These are phyloP conservation scores for Planoprotostelium fungivorum DNA, from an alignment of 78 protist genomes.

Conservation along the genomic window DNA sequence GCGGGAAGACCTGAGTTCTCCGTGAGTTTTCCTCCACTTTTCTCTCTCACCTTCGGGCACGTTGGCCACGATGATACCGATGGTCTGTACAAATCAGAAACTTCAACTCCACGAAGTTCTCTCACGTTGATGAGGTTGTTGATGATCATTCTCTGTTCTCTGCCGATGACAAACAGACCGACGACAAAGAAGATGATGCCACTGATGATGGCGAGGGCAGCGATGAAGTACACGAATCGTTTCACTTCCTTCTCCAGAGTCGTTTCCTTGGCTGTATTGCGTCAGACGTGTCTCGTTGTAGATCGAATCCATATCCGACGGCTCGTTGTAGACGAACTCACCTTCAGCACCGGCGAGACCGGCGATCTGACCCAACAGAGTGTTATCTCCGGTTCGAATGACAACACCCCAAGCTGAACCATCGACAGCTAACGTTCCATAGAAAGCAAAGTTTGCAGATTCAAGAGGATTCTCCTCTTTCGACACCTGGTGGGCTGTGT, in stretches of 20 bases:
- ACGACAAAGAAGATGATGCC: constrained; percentile 11
- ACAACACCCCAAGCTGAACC: constrained; percentile 83
- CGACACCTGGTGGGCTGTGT: neutral
- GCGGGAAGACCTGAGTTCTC: constrained; percentile 29
- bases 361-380: constrained; percentile 88
- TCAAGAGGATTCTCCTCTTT: constrained; percentile 71
- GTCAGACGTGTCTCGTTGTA: no score
- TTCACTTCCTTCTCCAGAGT: constrained; percentile 80
- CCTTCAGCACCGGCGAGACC: constrained; percentile 24
- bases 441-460: constrained; percentile 79
- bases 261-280: constrained; percentile 30
- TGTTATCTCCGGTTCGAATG: constrained; percentile 80
- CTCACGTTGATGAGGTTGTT: neutral
- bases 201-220: constrained; percentile 69
- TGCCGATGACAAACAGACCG: constrained; percentile 26
- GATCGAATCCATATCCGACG: neutral
- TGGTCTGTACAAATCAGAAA: constrained; percentile 42
- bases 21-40: neutral
- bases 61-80: constrained; percentile 85
- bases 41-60: constrained; percentile 83
- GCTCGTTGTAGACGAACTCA: neutral
- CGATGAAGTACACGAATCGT: constrained; percentile 74
- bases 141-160: neutral
- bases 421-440: constrained; percentile 58
- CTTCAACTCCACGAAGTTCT: no score